Evolutionary conservation across 2,329 filamentous ascomycete species (phyloP).

Genomic region (Aspergillus brasiliensis): DNA sequence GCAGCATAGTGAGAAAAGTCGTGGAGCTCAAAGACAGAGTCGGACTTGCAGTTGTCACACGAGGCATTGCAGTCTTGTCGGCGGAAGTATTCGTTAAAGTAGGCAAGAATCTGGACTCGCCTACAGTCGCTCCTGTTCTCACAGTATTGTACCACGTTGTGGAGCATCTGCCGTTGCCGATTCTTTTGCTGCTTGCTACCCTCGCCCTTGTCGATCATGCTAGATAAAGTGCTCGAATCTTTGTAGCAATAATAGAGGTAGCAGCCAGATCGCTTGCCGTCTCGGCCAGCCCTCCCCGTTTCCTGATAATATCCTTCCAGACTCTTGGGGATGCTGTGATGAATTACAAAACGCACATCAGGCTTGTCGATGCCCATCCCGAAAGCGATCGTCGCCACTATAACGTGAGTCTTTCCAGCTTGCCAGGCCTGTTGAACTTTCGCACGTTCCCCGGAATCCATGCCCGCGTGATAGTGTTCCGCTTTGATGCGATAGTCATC

Average conservation of each 20-base stretch:
- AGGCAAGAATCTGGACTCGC: constrained; percentile 82
- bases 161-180: constrained; percentile 81
- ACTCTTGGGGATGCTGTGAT: constrained; percentile 89
- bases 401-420: constrained; percentile 74
- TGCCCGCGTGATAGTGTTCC: constrained; percentile 81
- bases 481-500: constrained; percentile 68
- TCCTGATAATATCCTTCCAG: constrained; percentile 98
- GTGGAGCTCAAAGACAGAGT: constrained; percentile 67
- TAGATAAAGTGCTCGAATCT: constrained; percentile 72
- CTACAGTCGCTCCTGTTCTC: constrained; percentile 88
- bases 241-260: constrained; percentile 84
- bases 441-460: constrained; percentile 68
- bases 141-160: constrained; percentile 81
- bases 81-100: constrained; percentile 86
- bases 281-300: constrained; percentile 89
- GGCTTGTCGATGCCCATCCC: constrained; percentile 99
- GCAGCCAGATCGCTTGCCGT: constrained; percentile 84
- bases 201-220: constrained; percentile 81
- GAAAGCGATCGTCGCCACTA: constrained; percentile 97
- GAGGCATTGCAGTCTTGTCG: constrained; percentile 68
- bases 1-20: constrained; percentile 78
- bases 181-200: constrained; percentile 78
- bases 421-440: constrained; percentile 82
- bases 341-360: constrained; percentile 94
- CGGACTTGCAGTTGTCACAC: constrained; percentile 89